Evolutionary conservation across 768 basidiomycete genomes (phyloP), one percentile per base, ranked within the genome.

Genomic region (Tricholoma sp.): DNA sequence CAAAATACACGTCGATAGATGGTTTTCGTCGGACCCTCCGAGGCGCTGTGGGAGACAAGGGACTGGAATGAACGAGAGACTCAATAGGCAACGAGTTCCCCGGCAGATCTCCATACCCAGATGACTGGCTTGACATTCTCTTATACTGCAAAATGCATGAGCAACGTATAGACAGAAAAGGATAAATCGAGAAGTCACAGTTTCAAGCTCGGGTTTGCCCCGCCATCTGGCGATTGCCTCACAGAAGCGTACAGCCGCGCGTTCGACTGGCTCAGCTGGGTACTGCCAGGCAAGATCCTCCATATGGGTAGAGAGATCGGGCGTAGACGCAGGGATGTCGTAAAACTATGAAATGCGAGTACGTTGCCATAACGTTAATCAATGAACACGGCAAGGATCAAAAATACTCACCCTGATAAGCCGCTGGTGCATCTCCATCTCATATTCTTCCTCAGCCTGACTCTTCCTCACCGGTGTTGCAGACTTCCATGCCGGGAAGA

Each of bases 211-310:
- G 35, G 91, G 91, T 65, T 87, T 89, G 2, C 91, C 91, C 62
- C 90, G 75, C 91, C 91, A 94, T 53, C 80, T 81, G 1, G 88
- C 83, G 45, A 93, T 79, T 34, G 89, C 89, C 66, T 94, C 91
- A 64, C 86, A 91, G 65, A 89, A 94, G 51, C 89, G 76, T 5
- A 91, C 76, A 0, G 88, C 83, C 27, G 87, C 85, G 18, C 89
- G 79, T 65, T 94, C 91, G 14, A 92, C 81, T 19, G 89, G 86
- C 63, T 93, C 89, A 1, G 87, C 84, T 29, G 91, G 89, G 66
- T 85, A 93, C 63, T 84, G 82, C 83, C 85, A 86, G 1, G 89
- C 88, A 3, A 89, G 74, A 61, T 84, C 79, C 65, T 90, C 88
- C 83, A 92, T 83, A 62, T 92, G 89, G 1, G 85, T 88, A 3